A percentile compares a stretch with the other conserved stretches of the same genome.
Evolutionary conservation across 2,329 filamentous ascomycete species (phyloP).

Genomic region (Arachnomyces sp.): DNA sequence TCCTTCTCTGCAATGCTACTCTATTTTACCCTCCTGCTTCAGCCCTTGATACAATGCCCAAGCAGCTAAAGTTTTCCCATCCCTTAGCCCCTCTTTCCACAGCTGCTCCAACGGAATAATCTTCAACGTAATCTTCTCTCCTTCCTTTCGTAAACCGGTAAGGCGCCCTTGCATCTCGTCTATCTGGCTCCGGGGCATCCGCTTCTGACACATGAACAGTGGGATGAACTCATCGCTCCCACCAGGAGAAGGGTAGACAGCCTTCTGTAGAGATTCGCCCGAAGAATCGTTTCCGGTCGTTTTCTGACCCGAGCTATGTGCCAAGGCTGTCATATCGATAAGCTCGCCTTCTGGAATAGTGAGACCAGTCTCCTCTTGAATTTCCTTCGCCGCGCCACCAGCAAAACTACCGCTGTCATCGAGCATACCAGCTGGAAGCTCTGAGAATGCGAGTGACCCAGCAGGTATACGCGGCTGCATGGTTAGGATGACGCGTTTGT

Average conservation of each 20-base stretch:
- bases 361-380: slow-evolving; percentile 50
- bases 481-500: slow-evolving; percentile 45
- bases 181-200: slow-evolving; percentile 41
- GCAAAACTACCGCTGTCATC: slow-evolving; percentile 47
- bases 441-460: slow-evolving; percentile 45
- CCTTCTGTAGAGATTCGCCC: slow-evolving; percentile 37
- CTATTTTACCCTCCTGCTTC: slow-evolving; percentile 39
- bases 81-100: slow-evolving; percentile 47
- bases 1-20: background rate
- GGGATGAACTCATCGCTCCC: slow-evolving; percentile 53
- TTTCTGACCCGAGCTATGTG: slow-evolving; percentile 23
- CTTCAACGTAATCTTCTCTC: slow-evolving; percentile 53
- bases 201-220: slow-evolving; percentile 48
- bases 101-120: slow-evolving; percentile 43
- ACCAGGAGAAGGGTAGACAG: slow-evolving; percentile 47
- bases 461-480: slow-evolving; percentile 51
- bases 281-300: slow-evolving; percentile 11
- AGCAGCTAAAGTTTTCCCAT: slow-evolving; percentile 49
- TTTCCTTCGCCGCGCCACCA: slow-evolving; percentile 49
- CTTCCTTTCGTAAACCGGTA: slow-evolving; percentile 47
- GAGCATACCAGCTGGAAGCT: slow-evolving; percentile 55
- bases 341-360: slow-evolving; percentile 42
- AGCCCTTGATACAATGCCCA: slow-evolving; percentile 49
- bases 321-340: slow-evolving; percentile 46
- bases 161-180: slow-evolving; percentile 44